Conservation (phyloP, 352 stramenopile species). For the Phytopythium litorale region DNA sequence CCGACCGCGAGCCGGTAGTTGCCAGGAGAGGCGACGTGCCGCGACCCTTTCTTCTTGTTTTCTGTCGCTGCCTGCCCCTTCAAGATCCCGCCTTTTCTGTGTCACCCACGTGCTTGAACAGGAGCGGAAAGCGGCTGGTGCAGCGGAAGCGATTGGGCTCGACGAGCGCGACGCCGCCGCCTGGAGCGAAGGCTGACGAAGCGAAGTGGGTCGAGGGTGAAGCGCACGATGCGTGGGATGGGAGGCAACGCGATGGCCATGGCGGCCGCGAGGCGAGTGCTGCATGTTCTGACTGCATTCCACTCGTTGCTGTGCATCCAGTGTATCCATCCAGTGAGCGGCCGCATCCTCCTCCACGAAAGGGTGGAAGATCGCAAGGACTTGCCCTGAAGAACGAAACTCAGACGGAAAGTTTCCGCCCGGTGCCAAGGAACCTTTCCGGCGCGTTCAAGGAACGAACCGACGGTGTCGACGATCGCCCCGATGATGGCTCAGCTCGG, state of each 20-base stretch:
- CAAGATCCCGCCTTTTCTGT: not conserved
- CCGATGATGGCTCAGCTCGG: no score
- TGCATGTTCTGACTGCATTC: not conserved
- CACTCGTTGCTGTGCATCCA: not conserved
- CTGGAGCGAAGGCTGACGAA: not conserved
- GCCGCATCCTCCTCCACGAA: not conserved
- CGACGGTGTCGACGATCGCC: not conserved
- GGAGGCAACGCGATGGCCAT: no score
- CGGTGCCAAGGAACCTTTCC: not conserved
- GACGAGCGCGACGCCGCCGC: not conserved
- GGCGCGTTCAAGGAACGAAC: not conserved
- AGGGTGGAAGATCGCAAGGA: slow-evolving; percentile 4
- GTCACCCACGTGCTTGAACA: not conserved
- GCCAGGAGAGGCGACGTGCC: not conserved
- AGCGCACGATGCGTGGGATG: no score
- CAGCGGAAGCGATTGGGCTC: not conserved
- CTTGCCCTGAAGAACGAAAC: not conserved
- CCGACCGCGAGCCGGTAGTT: not conserved
- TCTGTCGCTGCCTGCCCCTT: not conserved
- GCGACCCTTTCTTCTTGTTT: not conserved
- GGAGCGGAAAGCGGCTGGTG: not conserved
- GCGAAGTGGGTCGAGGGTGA: not conserved
- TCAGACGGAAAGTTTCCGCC: not conserved
- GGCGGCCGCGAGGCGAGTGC: not conserved
- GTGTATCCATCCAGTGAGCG: not conserved